Percentiles rank a stretch among this genome's conserved stretches.
phyloP scores from a whole-genome alignment of 345 rosid genomes.

The Acer yangbiense region DNA sequence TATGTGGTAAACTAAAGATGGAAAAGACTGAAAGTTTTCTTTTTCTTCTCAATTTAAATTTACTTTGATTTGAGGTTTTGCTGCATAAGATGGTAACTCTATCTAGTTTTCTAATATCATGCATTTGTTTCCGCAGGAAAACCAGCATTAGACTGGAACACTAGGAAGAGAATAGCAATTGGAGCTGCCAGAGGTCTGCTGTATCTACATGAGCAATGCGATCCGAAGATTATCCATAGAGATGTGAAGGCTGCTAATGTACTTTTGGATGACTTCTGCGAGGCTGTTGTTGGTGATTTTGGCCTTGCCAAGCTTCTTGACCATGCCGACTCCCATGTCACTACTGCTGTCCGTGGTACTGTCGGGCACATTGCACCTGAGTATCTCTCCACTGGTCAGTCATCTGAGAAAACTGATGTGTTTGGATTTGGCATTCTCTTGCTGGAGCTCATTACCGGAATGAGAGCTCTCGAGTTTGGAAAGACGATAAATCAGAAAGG shows the following conservation, averaged over 20 bases:
- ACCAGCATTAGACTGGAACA: slow-evolving; percentile 85
- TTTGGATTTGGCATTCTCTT: slow-evolving; percentile 94
- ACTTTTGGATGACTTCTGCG: slow-evolving; percentile 78
- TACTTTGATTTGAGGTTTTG: no score
- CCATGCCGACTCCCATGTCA: slow-evolving; percentile 90
- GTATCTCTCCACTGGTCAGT: slow-evolving; percentile 94
- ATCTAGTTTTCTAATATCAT: not conserved
- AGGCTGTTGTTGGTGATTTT: slow-evolving; percentile 95
- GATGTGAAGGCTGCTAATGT: slow-evolving; percentile 95
- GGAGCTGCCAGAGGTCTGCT: slow-evolving; percentile 93
- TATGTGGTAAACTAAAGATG: not conserved
- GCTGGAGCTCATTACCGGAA: slow-evolving; percentile 90
- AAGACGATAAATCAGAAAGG: slow-evolving; percentile 83
- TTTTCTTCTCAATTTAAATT: no score
- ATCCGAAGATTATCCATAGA: slow-evolving; percentile 91
- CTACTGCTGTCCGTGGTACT: slow-evolving; percentile 93
- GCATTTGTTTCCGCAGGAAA: slow-evolving; percentile 46
- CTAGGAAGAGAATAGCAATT: slow-evolving; percentile 84
- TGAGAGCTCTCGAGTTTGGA: slow-evolving; percentile 92
- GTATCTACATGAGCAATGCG: slow-evolving; percentile 91
- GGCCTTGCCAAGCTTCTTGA: slow-evolving; percentile 94
- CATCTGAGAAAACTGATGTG: slow-evolving; percentile 94
- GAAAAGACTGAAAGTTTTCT: not conserved
- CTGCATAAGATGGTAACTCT: not conserved
- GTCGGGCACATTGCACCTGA: slow-evolving; percentile 97